Evolutionary conservation across 1,139 yeast species (phyloP), one percentile per base, ranked within the genome.

Genomic region (Scheffersomyces quercinus): DNA sequence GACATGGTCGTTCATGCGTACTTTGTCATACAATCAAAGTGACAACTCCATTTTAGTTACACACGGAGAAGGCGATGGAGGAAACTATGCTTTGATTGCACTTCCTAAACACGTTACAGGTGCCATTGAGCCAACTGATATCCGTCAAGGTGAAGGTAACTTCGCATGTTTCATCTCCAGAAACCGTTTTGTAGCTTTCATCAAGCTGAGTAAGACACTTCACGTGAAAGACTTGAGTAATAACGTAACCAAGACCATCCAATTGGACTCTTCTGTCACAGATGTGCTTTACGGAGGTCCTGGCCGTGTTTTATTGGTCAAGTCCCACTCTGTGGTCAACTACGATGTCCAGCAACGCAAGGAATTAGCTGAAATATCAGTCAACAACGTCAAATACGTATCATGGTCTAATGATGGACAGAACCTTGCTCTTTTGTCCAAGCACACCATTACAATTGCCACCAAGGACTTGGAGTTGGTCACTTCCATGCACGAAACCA

Each of bases 331-430:
- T 13, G 96, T 93, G 35, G 81, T 86, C 42, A 81, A 87, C 54
- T 89, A 83, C 63, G 99, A 95, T 64, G 95, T 91, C 43, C 98
- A 91, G 66, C 99, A 93, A 72, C 83, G 88, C 68, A 88, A 85
- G 62, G 83, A 80, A 49, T 62, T 91, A 47, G 77, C 86, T 13
- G 90, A 86, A 56, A 68, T 87, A 43, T 76, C 80, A 47, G 88
- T 85, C 38, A 86, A 83, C 60, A 85, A 84, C 57, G 90, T 91
- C 52, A 93, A 93, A 66, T 91, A 93, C 58, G 95, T 84, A 28
- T 72, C 84, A 12, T 90, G 97, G 96, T 89, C 97, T 12, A 72
- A 75, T 43, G 96, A 90, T 65, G 95, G 96, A 37, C 88, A 86
- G 60, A 79, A 88, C 60, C 79, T 91, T 53, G 99, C 99, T 1